Base-by-base conservation (phyloP, 2,329 filamentous ascomycete species). In the Aspergillus novofumigatus region DNA sequence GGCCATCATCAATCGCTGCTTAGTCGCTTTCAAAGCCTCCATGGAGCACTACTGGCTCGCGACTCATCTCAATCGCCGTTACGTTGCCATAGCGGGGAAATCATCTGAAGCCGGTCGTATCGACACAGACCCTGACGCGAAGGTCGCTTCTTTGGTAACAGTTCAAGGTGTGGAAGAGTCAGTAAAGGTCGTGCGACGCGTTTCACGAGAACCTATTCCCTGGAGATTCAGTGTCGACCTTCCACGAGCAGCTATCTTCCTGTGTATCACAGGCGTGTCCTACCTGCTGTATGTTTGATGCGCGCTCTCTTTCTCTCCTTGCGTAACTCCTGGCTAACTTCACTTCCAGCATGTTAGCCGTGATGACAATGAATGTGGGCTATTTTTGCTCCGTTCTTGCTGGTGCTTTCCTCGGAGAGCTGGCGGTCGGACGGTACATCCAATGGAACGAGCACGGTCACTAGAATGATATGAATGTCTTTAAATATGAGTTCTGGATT, bases 291-390 rank as follows among this genome's bases (percentile, higher is more conserved):
- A 77, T 83, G 90, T 86, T 45, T 23, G 48, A 45, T 25, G 48
- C 44, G 26, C 42, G 52, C 45, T 26, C 38, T 41, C 53, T 9
- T 45, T 28, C 2, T 21, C 29, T 52, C 7, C 8, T 35, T 28
- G 17, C 11, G 26, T 9, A 11, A 11, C 44, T 45, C 44, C 26
- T 28, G 23, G 62, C 58, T 53, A 28, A 61, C 53, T 10, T 21
- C 52, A 20, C 41, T 65, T 47, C 4, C 44, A 96, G 92, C 58
- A 96, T 96, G 92, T 78, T 96, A 76, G 90, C 89, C 14, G 89
- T 95, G 69, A 96, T 94, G 91, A 92, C 90, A 1, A 85, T 91
- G 78, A 94, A 94, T 66, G 83, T 93, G 17, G 91, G 90, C 11
- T 94, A 94, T 71, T 93, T 93, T 72, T 75, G 91, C 54, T 92